Base-by-base conservation (phyloP, 2,329 filamentous ascomycete species). In the Tothia fuscella region DNA sequence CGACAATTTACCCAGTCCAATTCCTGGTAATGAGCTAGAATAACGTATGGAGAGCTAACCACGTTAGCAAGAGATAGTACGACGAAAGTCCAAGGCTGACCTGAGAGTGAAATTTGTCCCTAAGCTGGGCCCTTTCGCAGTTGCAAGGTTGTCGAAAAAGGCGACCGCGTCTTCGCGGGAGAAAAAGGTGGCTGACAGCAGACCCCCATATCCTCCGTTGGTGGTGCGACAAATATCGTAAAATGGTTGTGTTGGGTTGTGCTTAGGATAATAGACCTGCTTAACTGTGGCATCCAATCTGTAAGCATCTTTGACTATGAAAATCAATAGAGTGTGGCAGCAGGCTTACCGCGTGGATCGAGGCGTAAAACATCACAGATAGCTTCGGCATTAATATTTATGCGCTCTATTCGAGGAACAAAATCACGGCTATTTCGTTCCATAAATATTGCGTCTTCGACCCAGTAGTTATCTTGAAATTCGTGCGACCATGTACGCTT, bases 361-460 rank as follows among this genome's bases (percentile, higher is more conserved):
- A 66, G 60, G 48, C 64, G 68, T 29, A 96, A 66, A 26, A 87
- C 70, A 22, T 81, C 73, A 50, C 81, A 88, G 48, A 96, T 81
- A 41, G 78, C 74, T 61, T 94, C 87, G 5, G 89, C 82, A 53
- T 93, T 95, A 38, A 65, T 59, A 55, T 95, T 95, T 55, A 93
- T 84, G 42, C 86, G 76, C 48, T 82, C 79, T 46, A 94, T 86
- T 43, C 91, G 76, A 13, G 74, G 73, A 16, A 80, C 73, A 58
- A 95, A 96, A 63, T 96, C 87, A 13, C 91, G 80, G 58, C 87
- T 95, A 61, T 98, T 98, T 48, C 89, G 76, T 63, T 98, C 91
- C 65, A 98, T 79, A 63, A 95, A 94, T 29, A 98, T 78, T 37
- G 82, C 78, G 61, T 98, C 91, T 65, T 95, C 89, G 14, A 82